Base-by-base conservation (phyloP, 208 protist genomes). In the Herpetomonas samuelpessoai region DNA sequence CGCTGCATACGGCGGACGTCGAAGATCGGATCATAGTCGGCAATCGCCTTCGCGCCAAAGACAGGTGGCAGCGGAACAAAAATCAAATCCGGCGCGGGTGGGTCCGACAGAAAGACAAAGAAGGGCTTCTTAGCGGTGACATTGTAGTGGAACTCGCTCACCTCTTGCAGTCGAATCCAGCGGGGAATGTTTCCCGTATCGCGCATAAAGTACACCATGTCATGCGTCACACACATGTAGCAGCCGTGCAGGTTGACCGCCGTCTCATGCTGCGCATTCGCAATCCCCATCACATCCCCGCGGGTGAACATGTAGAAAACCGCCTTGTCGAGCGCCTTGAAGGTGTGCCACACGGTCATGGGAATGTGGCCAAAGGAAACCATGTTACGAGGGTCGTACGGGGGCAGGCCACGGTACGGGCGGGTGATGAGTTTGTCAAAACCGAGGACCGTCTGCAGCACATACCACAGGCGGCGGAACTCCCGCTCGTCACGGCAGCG, bases 381-480 rank as follows among this genome's bases (percentile, higher is more conserved):
- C 3, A 75, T 74, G 62, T 86, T 86, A 26, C 79, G 74, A 4
- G 79, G 79, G 71, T 86, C 79, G 61, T 86, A 86, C 28, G 79
- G 79, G 3, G 79, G 74, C 30, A 83, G 58, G 0, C 79, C 79
- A 30, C 71, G 67, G 49, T 86, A 74, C 6, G 76, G 79, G 1
- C 67, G 75, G 24, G 64, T 46, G 14, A 74, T 75, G 16, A 86
- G 51, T 49, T 74, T 76, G 56, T 82, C 79, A 50, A 79, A 86
- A 49, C 79, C 72, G 21, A 86, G 53, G 45, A 86, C 79, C 0
- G 39, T 69, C 48, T 79, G 70, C 46, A 80, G 29, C 1, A 79
- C 65, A 45, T 78, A 86, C 71, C 73, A 76, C 9, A 86, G 62
- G 2, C 76, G 75, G 0, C 75, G 74, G 56, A 80, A 77, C 38